Base-by-base conservation (phyloP, 2,329 filamentous ascomycete genomes). In the Bipolaris zeicola region DNA sequence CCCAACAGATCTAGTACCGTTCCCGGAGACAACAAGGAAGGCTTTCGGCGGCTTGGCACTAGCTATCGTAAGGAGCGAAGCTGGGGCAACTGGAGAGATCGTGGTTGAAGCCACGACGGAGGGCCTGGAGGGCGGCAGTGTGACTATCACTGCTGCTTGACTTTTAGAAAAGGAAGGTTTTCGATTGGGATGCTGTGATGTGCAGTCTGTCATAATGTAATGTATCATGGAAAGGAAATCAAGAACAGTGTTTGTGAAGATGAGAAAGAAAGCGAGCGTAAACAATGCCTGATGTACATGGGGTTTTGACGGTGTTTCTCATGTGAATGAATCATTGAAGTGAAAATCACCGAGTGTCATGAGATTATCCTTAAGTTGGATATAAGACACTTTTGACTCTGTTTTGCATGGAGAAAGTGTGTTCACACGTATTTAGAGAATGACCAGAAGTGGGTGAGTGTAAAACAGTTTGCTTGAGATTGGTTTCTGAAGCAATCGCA, bases 41-140 rank as follows among this genome's bases (percentile, higher is more conserved):
- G 68, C 64, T 0, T 71, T 73, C 20, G 65, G 58, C 45, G 69
- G 70, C 1, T 33, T 64, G 18, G 68, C 64, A 2, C 55, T 73
- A 16, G 68, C 60, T 8, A 69, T 72, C 42, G 63, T 73, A 13
- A 62, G 58, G 26, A 50, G 55, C 3, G 58, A 62, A 16, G 20
- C 48, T 28, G 59, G 60, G 1, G 41, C 18, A 2, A 28, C 42
- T 3, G 66, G 66, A 0, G 49, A 50, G 11, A 63, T 69, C 36
- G 61, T 58, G 1, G 39, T 67, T 39, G 51, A 59, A 13, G 61
- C 56, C 1, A 54, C 48, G 31, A 44, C 59, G 1, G 52, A 48
- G 24, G 52, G 52, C 3, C 37, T 63, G n/a, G n/a, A 36, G 8
- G 49, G 51, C 24, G 56, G 56, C 2, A 47, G 36, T 16, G 45